Evolutionary conservation across 2,329 filamentous ascomycete species (phyloP), one percentile per base, ranked within the genome.

Genomic region (Calonectria fujianensis): DNA sequence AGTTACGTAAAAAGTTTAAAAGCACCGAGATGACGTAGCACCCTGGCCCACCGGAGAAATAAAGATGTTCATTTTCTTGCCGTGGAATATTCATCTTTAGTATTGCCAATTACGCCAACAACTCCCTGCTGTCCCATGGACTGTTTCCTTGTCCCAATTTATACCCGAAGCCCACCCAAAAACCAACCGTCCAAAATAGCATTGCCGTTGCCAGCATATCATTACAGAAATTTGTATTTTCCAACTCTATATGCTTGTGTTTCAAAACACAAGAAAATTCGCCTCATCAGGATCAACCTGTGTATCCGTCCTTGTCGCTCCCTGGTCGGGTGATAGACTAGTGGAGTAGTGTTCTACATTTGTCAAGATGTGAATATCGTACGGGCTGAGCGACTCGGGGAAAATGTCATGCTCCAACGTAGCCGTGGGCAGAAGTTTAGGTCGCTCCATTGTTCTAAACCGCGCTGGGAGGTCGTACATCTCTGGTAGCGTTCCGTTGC

Each of bases 371-470:
- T 70, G 45, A 9, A 70, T 32, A 27, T 70, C 68, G 27, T 61
- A 59, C 7, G 50, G 50, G 14, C 68, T 70, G 4, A 70, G 51
- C n/a, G 68, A 70, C 24, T 70, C 68, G 27, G 68, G 68, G 32
- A 70, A 64, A 20, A 70, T n/a, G 27, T 61, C 45, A 8, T 70
- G 51, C 27, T 70, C 45, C 24, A 64, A 24, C 31, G 35, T 64
- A 10, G 35, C 37, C 4, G 54, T 27, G 24, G 45, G 31, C 35
- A 61, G 37, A 11, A 29, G 45, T n/a, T 70, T 64, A 16, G 57
- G 57, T 2, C 57, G 59, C 68, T 70, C 57, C 68, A 70, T 70
- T 18, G 68, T 70, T 37, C 32, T 70, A n/a, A 70, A 51, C 16
- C 68, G 45, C 8, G 57, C 50, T 2, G 68, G 68, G 11, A 70